phyloP scores from a whole-genome alignment of 2,329 filamentous ascomycete genomes.

The Coleophoma crateriformis region DNA sequence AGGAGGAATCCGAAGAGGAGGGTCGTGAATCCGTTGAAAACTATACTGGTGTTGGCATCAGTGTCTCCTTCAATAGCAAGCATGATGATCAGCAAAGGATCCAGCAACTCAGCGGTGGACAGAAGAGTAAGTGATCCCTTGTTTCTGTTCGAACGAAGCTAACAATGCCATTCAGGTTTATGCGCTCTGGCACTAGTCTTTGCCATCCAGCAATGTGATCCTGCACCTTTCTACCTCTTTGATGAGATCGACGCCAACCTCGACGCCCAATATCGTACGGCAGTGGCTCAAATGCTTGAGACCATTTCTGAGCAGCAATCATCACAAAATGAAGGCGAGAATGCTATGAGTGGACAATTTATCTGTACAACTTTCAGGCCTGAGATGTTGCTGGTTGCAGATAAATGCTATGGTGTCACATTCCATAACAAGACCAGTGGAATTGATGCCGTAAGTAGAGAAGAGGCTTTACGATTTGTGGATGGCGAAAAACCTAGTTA shows the following conservation, averaged over 20 bases:
- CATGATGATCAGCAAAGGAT: constrained; percentile 98
- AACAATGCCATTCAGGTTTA: constrained; percentile 51
- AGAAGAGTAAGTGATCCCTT: constrained; percentile 69
- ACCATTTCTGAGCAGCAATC: constrained; percentile 64
- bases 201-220: constrained; percentile 96
- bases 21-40: constrained; percentile 76
- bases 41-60: constrained; percentile 93
- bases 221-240: constrained; percentile 97
- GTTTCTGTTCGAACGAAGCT: constrained; percentile 6
- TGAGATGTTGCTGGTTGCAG: constrained; percentile 90
- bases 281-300: constrained; percentile 83
- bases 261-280: constrained; percentile 95
- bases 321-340: constrained; percentile 41
- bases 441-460: constrained; percentile 82
- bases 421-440: constrained; percentile 92
- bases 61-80: constrained; percentile 97
- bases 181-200: constrained; percentile 98
- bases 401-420: constrained; percentile 96
- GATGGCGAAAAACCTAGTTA: constrained; percentile 61
- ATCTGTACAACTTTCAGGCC: constrained; percentile 99
- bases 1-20: constrained; percentile 65
- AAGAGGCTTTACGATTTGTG: constrained; percentile 89
- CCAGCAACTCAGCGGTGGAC: constrained; percentile 92
- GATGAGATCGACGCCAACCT: constrained; percentile 98
- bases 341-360: constrained; percentile 63